Evolutionary conservation across 2,329 filamentous ascomycete genomes (phyloP).

Genomic region (Ophioceras dolichostomum): DNA sequence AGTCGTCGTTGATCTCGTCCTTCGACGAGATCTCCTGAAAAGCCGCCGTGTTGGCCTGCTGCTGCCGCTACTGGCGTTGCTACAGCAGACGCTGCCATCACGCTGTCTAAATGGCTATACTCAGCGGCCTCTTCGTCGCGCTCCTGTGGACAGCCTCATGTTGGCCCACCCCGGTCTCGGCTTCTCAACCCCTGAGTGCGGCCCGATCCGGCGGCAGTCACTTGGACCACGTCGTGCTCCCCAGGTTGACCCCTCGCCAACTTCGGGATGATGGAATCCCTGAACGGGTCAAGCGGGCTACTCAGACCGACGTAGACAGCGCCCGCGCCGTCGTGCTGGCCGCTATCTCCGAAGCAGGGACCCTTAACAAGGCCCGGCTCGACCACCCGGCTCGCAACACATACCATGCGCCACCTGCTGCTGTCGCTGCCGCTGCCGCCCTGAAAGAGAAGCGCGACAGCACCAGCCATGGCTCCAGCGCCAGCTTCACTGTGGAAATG

Average conservation of each 20-base stretch:
- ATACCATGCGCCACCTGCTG: too few relatives aligned
- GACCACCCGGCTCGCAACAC: conserved; percentile 1
- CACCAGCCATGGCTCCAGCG: background rate
- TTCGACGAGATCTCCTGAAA: too few relatives aligned
- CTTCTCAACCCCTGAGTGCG: too few relatives aligned
- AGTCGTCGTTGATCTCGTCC: too few relatives aligned
- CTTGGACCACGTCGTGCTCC: background rate
- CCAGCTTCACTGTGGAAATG: background rate
- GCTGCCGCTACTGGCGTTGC: too few relatives aligned
- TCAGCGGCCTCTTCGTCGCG: too few relatives aligned
- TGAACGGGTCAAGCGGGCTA: background rate
- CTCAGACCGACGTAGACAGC: background rate
- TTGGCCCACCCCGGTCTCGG: too few relatives aligned
- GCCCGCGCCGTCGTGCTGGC: background rate
- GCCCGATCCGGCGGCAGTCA: too few relatives aligned
- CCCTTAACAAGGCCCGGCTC: conserved; percentile 1
- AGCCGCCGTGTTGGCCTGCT: too few relatives aligned
- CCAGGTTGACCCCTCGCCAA: background rate
- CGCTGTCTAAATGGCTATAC: too few relatives aligned
- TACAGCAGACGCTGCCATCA: too few relatives aligned
- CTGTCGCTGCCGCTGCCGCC: background rate
- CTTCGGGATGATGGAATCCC: background rate
- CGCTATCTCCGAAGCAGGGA: conserved; percentile 1
- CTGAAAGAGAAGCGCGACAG: background rate
- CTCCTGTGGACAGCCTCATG: too few relatives aligned